Conservation (phyloP, 495 filamentous ascomycete genomes). For the Jackrogersella multiformis region DNA sequence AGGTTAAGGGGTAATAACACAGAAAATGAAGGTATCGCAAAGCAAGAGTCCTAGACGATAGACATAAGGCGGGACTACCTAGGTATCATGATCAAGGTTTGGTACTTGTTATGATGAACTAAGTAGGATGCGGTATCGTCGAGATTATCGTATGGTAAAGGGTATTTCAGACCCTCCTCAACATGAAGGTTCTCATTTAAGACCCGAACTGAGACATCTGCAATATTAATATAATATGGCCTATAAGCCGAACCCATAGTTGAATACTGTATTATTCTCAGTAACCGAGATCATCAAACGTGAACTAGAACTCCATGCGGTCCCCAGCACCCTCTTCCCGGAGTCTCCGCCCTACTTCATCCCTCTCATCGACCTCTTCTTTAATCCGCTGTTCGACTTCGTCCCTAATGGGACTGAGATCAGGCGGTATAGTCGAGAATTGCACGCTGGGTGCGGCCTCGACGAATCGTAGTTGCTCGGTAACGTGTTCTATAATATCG, state of each 20-base stretch:
- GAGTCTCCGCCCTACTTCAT: conserved; percentile 58
- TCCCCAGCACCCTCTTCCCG: conserved; percentile 55
- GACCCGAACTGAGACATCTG: background rate
- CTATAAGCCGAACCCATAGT: background rate
- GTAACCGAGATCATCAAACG: background rate
- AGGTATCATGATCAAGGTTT: too few species aligned
- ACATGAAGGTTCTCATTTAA: background rate
- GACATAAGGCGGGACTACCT: too few species aligned
- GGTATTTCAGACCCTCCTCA: background rate
- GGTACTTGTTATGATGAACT: background rate
- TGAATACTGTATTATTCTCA: background rate
- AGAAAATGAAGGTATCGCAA: background rate
- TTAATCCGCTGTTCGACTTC: conserved; percentile 81
- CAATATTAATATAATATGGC: background rate
- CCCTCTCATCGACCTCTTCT: conserved; percentile 71
- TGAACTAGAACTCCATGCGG: conserved; percentile 50
- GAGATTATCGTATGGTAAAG: background rate
- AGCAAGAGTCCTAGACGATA: too few species aligned
- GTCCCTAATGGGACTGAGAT: conserved; percentile 76
- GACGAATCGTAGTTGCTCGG: conserved; percentile 88
- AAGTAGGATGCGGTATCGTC: background rate
- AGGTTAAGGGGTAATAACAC: too few species aligned
- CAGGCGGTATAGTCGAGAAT: conserved; percentile 80
- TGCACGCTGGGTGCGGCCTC: conserved; percentile 86
- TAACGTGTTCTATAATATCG: conserved; percentile 75